A percentile compares a stretch with the other conserved stretches of the same genome.
These are phyloP conservation scores for Lepiota brunneoincarnata DNA, from an alignment of 768 basidiomycete species.

Conservation along the genomic window DNA sequence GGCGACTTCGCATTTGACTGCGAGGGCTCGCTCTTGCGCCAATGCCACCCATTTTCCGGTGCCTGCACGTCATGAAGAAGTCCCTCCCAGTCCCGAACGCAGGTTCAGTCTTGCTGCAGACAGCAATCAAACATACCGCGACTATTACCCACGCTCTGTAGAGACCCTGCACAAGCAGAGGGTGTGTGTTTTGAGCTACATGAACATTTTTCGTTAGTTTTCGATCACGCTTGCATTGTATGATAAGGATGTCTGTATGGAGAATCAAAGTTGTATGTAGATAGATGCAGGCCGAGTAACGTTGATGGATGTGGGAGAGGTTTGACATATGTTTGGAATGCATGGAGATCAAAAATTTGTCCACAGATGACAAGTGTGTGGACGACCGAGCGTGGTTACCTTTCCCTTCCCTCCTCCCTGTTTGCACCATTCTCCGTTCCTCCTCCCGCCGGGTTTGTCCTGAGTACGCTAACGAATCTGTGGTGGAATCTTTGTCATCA, in stretches of 20 bases:
- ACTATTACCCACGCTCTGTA: too few relatives aligned
- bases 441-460: background rate
- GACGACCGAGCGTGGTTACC: background rate
- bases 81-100: background rate
- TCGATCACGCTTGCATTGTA: too few relatives aligned
- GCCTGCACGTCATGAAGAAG: background rate
- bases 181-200: too few relatives aligned
- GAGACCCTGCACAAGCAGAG: too few relatives aligned
- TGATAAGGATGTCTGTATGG: background rate
- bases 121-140: background rate
- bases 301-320: background rate
- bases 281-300: background rate
- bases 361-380: conserved; percentile 2
- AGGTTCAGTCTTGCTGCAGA: background rate
- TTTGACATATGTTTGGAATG: background rate
- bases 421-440: too few relatives aligned
- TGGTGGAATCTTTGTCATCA: background rate
- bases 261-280: background rate
- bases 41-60: conserved; percentile 1
- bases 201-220: too few relatives aligned
- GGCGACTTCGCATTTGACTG: background rate
- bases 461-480: background rate
- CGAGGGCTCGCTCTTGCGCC: background rate
- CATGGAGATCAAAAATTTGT: background rate
- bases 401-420: background rate